Evolutionary conservation across 2,329 filamentous ascomycete genomes (phyloP), one percentile per base, ranked within the genome.

Genomic region (Aspergillus uvarum): DNA sequence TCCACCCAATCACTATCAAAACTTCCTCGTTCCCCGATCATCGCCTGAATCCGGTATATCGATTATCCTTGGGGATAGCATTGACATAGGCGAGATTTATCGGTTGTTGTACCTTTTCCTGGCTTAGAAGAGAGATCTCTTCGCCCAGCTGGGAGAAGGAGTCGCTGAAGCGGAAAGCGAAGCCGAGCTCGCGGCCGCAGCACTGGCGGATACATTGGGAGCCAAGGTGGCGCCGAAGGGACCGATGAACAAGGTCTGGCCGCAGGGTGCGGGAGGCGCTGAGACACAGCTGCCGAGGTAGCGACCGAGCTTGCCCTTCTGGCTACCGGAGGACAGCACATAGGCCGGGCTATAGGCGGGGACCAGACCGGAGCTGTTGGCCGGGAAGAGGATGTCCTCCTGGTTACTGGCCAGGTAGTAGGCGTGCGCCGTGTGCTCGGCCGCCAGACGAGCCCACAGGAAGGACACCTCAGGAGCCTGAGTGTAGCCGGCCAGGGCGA

Each of bases 391-490:
- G 5, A 58, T 50, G 4, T 60, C 38, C 29, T 59, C 50, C 5
- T 65, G 59, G 35, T 65, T 58, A 32, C 59, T 62, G 7, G 66
- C 68, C 14, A 72, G 63, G 38, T 65, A 66, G 35, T 64, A 60
- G 12, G 68, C 60, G 22, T 68, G 66, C 4, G 62, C 62, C 31
- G 57, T 63, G 58, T 73, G 70, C 61, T 70, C 59, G 38, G 69
- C 67, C 12, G 69, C 70, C 49, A 73, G 59, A 35, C 71, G 67
- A 12, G 71, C 65, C 44, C 72, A 38, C 11, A 73, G 61, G 65
- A 73, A 72, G 5, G 71, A 61, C 19, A 72, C 68, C 63, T 73
- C 68, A 16, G 70, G 71, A 1, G 70, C 63, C 38, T 70, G 61
- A 29, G 70, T 70, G 57, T 67, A 73, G 12, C 66, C 70, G 8